Evolutionary conservation across 2,329 filamentous ascomycete genomes (phyloP), one percentile per base, ranked within the genome.

Genomic region (Geosmithia putterillii): DNA sequence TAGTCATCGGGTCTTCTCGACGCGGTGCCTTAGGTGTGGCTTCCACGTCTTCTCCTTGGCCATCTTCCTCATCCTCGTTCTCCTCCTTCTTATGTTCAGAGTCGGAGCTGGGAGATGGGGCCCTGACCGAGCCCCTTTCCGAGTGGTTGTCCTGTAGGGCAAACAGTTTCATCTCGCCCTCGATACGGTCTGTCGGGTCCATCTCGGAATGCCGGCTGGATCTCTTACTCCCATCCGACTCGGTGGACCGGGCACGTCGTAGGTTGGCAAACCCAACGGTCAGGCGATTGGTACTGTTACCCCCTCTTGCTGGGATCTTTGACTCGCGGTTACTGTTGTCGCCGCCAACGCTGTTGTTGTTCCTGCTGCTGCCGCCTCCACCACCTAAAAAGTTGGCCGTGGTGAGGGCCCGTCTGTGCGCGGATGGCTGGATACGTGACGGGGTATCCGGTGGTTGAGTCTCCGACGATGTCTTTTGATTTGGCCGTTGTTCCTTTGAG

Each of bases 151-250:
- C 73, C 15, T 58, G 51, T 1, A 67, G 70, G 14, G 71, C 74
- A 54, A 79, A 79, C 8, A 79, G 62, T 41, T 66, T 69, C 59
- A 70, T 67, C 56, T 79, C 74, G 9, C 64, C 69, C 50, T 74
- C 67, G 42, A 78, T 76, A 38, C 74, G 70, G 49, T 73, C 73
- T 1, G 66, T 71, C 4, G 74, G 73, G 47, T 78, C 74, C 14
- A 59, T 52, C 44, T 77, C 73, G 1, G 73, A 76, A 45, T 65
- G 60, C 52, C 65, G 57, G 53, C 69, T 73, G 32, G 63, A 65
- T 44, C 63, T 61, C 56, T 74, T 75, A 49, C 67, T 66, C 49
- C 44, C 21, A 25, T 62, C 64, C 41, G 59, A 73, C 40, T 73
- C 71, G 21, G 56, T 57, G 2, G 71, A 74, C 12, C 57, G 52